Base-by-base conservation (phyloP, 768 basidiomycete species). In the Chiua virens region DNA sequence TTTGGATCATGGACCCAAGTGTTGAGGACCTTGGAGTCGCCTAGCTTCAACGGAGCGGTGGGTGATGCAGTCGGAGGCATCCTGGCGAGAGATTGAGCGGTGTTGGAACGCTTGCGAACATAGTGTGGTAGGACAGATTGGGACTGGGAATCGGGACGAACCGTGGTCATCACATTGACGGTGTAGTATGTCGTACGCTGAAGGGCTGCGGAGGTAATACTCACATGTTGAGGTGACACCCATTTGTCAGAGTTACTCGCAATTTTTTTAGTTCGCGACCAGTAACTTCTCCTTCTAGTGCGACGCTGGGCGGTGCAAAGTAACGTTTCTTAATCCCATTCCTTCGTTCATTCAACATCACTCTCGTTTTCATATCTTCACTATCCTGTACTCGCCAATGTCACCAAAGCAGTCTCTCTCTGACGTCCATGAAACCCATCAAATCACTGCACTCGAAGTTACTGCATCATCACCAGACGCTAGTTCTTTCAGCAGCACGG, bases 1-100 rank as follows among this genome's bases (percentile, higher is more conserved):
- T 82, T 85, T 32, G 75, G 59, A 50, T 89, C 86, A 61, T 88
- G 85, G 4, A 91, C 87, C 89, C 89, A 90, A 13, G 78, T 75
- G 34, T 82, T 86, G 42, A 91, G 71, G 3, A 77, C 70, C 58
- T 81, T 85, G 6, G 70, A 74, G 55, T 87, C 87, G 14, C 88
- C 88, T 20, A 80, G 59, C 61, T 78, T 77, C 15, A 90, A 71
- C 0, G 82, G 80, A 17, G 67, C 38, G 8, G 37, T 21, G 14
- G 51, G 28, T 4, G 53, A 3, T 30, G 28, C 28, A 56, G 18
- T 49, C 5, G 75, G 73, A 6, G 74, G 67, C 30, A 76, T 70
- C 52, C 81, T 77, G 53, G 81, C 75, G 52, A 80, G 71, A 4
- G 88, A 90, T 48, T 87, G 86, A 0, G 80, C 78, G 1, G 89